Evolutionary conservation across 208 protist genomes (phyloP).

Genomic region (Wallacemonas sp.): DNA sequence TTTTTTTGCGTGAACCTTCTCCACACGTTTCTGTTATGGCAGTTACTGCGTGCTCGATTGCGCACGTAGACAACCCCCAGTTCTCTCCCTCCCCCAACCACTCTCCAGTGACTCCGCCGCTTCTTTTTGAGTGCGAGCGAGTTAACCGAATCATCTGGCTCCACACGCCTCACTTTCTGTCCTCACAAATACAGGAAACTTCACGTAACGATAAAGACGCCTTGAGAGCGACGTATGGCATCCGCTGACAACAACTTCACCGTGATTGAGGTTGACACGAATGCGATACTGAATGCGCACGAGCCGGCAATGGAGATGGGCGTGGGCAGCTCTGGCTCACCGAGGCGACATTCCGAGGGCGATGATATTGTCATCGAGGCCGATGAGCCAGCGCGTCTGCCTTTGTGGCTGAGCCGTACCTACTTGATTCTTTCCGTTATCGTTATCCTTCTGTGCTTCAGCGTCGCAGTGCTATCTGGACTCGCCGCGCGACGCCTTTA

Average conservation of each 20-base stretch:
- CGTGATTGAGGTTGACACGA: constrained; percentile 1
- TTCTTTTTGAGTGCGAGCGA: no score
- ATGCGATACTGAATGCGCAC: background rate
- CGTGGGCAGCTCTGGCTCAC: no score
- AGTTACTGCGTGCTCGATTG: no score
- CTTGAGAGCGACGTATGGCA: no score
- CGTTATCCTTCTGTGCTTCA: background rate
- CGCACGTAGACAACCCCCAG: no score
- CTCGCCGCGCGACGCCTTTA: background rate
- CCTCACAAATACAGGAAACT: no score
- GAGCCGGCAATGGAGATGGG: background rate
- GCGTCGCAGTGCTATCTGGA: background rate
- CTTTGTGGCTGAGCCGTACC: background rate
- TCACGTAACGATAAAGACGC: no score
- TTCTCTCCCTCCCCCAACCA: no score
- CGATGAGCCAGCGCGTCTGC: background rate
- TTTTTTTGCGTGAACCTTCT: background rate
- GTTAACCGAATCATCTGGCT: no score
- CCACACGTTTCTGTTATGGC: no score
- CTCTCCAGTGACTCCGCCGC: no score
- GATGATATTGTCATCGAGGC: background rate
- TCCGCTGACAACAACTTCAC: constrained; percentile 5
- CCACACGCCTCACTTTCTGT: background rate
- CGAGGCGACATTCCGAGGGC: background rate
- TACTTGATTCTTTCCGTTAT: background rate